phyloP scores from a whole-genome alignment of 495 filamentous ascomycete species.

The Clavariopsis aquatica region DNA sequence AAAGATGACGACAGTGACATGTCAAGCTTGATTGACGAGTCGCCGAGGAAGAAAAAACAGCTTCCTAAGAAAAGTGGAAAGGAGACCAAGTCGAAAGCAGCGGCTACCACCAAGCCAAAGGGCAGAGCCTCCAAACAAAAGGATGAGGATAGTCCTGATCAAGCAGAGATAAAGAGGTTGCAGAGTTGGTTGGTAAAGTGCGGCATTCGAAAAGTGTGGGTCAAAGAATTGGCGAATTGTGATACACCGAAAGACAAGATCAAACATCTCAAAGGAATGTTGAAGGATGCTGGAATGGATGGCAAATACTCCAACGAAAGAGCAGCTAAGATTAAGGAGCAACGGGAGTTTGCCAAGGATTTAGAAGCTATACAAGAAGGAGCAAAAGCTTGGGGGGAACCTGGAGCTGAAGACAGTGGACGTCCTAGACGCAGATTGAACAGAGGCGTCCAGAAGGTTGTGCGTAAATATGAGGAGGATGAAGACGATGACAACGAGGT shows the following conservation, averaged over 20 bases:
- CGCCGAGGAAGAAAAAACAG: slow-evolving; percentile 57
- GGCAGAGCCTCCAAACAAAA: slow-evolving; percentile 39
- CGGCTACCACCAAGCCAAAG: slow-evolving; percentile 29
- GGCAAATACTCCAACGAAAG: slow-evolving; percentile 82
- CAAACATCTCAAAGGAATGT: slow-evolving; percentile 71
- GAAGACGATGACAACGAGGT: background rate
- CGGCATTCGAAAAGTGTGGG: slow-evolving; percentile 92
- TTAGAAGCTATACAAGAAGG: slow-evolving; percentile 79
- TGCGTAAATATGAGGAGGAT: slow-evolving; percentile 1
- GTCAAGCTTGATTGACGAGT: slow-evolving; percentile 74
- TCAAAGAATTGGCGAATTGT: slow-evolving; percentile 73
- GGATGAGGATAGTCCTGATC: slow-evolving; percentile 62
- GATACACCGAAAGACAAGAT: slow-evolving; percentile 80
- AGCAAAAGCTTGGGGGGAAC: slow-evolving; percentile 71
- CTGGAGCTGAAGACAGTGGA: slow-evolving; percentile 48
- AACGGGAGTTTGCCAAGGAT: slow-evolving; percentile 77
- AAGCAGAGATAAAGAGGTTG: slow-evolving; percentile 84
- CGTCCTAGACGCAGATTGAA: slow-evolving; percentile 32
- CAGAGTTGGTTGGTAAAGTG: slow-evolving; percentile 89
- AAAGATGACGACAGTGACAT: slow-evolving; percentile 68
- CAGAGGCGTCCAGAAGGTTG: background rate
- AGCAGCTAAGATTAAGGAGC: slow-evolving; percentile 81
- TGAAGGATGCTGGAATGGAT: slow-evolving; percentile 80
- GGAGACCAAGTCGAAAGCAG: slow-evolving; percentile 23
- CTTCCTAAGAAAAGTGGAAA: slow-evolving; percentile 39